Percentiles rank a stretch among this genome's conserved stretches.
Evolutionary conservation across 306 rosid genomes (phyloP).

Genomic region (Cucurbita pepo): DNA sequence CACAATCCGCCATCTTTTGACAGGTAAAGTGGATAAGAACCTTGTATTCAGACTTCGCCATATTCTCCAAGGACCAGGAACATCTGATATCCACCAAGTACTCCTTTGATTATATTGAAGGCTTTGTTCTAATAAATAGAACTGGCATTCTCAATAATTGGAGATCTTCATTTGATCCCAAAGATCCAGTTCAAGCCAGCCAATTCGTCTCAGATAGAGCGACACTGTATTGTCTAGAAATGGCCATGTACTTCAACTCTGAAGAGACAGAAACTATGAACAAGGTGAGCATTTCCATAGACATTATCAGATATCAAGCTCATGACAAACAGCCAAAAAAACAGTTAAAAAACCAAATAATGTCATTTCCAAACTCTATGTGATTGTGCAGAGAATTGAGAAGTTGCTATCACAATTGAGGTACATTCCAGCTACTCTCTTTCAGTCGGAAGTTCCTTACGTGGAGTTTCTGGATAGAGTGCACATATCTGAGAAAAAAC

Average conservation of each 20-base stretch:
- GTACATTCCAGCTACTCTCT: conserved; percentile 48
- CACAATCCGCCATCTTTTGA: neutral
- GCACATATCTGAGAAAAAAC: conserved; percentile 50
- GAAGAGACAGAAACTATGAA: conserved; percentile 30
- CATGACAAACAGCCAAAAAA: neutral
- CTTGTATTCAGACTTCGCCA: conserved; percentile 67
- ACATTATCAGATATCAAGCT: neutral
- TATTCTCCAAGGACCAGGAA: conserved; percentile 69
- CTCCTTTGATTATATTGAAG: conserved; percentile 77
- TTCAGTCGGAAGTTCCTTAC: conserved; percentile 63
- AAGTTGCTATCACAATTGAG: conserved; percentile 36
- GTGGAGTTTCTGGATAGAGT: conserved; percentile 78
- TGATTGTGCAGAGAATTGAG: conserved; percentile 48
- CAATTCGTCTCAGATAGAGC: conserved; percentile 50
- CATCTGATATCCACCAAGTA: conserved; percentile 43
- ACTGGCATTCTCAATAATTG: conserved; percentile 61
- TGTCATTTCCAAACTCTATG: neutral
- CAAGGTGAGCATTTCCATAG: conserved; percentile 26
- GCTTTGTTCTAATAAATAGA: conserved; percentile 63
- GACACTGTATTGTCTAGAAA: conserved; percentile 74
- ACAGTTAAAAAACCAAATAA: neutral
- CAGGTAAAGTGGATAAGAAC: conserved; percentile 89
- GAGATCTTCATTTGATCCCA: conserved; percentile 76
- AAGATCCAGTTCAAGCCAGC: conserved; percentile 47
- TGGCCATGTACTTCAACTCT: conserved; percentile 65